phyloP scores from a whole-genome alignment of 805 yeast species.

The Saturnispora besseyi region DNA sequence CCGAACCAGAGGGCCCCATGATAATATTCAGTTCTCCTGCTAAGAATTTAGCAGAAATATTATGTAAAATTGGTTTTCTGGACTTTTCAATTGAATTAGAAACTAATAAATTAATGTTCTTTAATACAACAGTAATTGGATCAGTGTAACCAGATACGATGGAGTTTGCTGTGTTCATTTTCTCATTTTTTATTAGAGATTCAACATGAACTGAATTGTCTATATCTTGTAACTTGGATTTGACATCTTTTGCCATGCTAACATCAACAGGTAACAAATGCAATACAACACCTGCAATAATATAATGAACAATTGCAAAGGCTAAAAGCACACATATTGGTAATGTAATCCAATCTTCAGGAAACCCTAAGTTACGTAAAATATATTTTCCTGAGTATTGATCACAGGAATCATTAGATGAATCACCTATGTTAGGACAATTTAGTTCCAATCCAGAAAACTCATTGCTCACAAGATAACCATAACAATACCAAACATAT shows the following conservation, averaged over 20 bases:
- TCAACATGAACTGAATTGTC: constrained; percentile 13
- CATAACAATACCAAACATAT: constrained; percentile 72
- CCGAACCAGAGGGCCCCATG: constrained; percentile 79
- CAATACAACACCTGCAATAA: constrained; percentile 40
- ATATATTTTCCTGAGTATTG: constrained; percentile 50
- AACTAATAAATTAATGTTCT: constrained; percentile 20
- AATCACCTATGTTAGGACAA: constrained; percentile 30
- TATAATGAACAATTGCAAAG: constrained; percentile 48
- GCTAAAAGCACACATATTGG: constrained; percentile 55
- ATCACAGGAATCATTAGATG: constrained; percentile 31
- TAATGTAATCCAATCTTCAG: constrained; percentile 51
- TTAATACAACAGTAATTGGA: constrained; percentile 14
- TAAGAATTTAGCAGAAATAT: constrained; percentile 42
- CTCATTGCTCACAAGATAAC: constrained; percentile 56
- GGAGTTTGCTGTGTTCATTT: not conserved
- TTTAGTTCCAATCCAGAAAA: constrained; percentile 54
- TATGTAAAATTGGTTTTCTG: constrained; percentile 30
- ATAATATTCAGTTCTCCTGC: constrained; percentile 58
- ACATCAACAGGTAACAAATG: constrained; percentile 43
- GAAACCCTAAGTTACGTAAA: constrained; percentile 49
- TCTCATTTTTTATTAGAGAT: not conserved
- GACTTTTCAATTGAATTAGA: constrained; percentile 14
- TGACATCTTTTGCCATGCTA: constrained; percentile 34
- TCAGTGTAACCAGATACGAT: not conserved
- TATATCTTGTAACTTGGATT: constrained; percentile 8